Evolutionary conservation across 106 monocot species (phyloP), one percentile per base, ranked within the genome.

Genomic region (Triglochin maritima): DNA sequence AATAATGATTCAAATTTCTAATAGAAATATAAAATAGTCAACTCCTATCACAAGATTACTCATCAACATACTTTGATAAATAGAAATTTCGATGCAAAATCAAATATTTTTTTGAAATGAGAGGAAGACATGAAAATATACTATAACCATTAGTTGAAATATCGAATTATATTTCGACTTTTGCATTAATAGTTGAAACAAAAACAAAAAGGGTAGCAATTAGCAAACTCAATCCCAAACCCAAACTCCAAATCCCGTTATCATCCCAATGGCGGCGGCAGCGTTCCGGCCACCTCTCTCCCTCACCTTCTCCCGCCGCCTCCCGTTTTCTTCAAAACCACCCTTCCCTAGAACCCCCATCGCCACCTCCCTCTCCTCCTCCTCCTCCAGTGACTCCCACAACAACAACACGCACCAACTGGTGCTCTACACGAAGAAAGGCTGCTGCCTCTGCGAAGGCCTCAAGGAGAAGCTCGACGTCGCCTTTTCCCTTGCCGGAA

Each of bases 361-460:
- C 71, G 59, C 55, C 54, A 17, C 51, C 51, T 15, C 55, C 48
- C 50, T 50, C 65, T 62, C 70, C 63, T 42, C 79, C 29, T 4
- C 67, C 51, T 59, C 70, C 62, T 56, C 69, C 7, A 6, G 56
- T 47, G 72, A 57, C 7, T 56, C 46, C 50, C 74, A 72, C 10
- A 76, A 72, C 4, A 50, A 16, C 47, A 15, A 60, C 8, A 64
- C 44, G 76, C 54, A 58, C 67, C 84, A 75, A 67, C 82, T 92
- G 47, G 82, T 99, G 47, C 81, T 99, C 10, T 99, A 99, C 73
- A 72, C 87, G 77, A 92, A 92, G 72, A 88, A 81, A 7, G 86
- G 89, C 4, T 92, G 98, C 77, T 99, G 98, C 79, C 89, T 92
- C 68, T 99, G 92, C 79, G 98, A 92, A 29, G 92, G 89, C 47